Conservation (phyloP, 176 grass and related monocot genomes). For the Secale cereale region DNA sequence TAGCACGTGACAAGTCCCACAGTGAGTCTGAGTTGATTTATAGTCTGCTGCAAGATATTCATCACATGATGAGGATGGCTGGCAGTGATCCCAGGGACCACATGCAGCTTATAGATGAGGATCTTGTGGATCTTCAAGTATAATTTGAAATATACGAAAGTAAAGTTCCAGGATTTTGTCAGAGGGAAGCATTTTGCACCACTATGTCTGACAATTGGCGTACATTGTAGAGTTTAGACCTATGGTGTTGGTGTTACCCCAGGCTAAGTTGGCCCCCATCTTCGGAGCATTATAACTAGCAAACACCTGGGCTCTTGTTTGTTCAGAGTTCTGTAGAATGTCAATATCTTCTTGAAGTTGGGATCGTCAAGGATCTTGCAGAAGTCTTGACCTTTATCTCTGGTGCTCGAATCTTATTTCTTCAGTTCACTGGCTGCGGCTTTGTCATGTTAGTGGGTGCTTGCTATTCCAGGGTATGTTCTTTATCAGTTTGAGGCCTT, state of each 20-base stretch:
- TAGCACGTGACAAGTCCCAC: conserved; percentile 71
- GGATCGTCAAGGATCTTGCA: background rate
- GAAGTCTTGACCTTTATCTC: background rate
- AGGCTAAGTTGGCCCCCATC: background rate
- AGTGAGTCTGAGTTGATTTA: conserved; percentile 44
- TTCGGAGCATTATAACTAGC: conserved; percentile 1
- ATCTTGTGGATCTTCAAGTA: conserved; percentile 20
- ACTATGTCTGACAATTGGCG: background rate
- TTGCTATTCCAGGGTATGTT: background rate
- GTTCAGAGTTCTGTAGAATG: background rate
- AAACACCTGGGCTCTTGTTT: background rate
- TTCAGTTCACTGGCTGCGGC: background rate
- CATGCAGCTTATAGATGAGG: conserved; percentile 17
- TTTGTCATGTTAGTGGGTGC: background rate
- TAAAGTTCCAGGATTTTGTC: background rate
- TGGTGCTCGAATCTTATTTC: background rate
- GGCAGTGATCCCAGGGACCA: conserved; percentile 20
- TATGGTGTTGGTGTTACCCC: background rate
- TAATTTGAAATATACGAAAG: background rate
- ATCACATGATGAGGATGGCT: conserved; percentile 56
- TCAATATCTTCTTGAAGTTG: background rate
- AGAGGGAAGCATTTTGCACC: conserved; percentile 4
- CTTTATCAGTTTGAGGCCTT: background rate
- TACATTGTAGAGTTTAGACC: background rate
- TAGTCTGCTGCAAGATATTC: conserved; percentile 53